Conservation (phyloP, 148 eudicot genomes). For the Chenopodium album region DNA sequence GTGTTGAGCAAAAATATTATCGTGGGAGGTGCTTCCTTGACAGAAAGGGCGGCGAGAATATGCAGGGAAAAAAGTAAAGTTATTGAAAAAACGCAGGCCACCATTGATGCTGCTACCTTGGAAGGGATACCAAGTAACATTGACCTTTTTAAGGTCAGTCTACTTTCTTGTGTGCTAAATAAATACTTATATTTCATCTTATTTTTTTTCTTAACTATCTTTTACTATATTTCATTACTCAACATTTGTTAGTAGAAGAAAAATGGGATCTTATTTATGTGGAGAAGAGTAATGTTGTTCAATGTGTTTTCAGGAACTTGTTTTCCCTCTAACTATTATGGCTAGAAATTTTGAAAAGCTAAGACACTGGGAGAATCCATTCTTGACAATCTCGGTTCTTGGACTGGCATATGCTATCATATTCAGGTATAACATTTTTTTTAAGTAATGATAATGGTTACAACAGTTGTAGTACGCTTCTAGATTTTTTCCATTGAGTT, state of each 20-base stretch:
- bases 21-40: conserved; percentile 68
- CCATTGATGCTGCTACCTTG: conserved; percentile 85
- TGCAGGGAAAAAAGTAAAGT: conserved; percentile 59
- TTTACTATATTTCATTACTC: background rate
- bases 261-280: background rate
- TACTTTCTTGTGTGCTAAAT: background rate
- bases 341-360: conserved; percentile 62
- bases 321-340: conserved; percentile 59
- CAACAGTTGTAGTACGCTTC: background rate
- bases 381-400: conserved; percentile 67
- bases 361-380: conserved; percentile 85
- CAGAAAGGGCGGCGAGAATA: conserved; percentile 61
- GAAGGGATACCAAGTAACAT: conserved; percentile 97
- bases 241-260: background rate
- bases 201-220: background rate
- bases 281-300: background rate
- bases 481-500: background rate
- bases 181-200: background rate
- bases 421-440: conserved; percentile 51
- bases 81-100: conserved; percentile 83
- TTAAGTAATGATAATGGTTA: background rate
- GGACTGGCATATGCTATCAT: conserved; percentile 59
- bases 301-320: conserved; percentile 58
- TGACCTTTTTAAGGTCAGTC: conserved; percentile 83
- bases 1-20: conserved; percentile 72